Conservation (phyloP, 352 stramenopile species). For the Phytophthora brassicae region DNA sequence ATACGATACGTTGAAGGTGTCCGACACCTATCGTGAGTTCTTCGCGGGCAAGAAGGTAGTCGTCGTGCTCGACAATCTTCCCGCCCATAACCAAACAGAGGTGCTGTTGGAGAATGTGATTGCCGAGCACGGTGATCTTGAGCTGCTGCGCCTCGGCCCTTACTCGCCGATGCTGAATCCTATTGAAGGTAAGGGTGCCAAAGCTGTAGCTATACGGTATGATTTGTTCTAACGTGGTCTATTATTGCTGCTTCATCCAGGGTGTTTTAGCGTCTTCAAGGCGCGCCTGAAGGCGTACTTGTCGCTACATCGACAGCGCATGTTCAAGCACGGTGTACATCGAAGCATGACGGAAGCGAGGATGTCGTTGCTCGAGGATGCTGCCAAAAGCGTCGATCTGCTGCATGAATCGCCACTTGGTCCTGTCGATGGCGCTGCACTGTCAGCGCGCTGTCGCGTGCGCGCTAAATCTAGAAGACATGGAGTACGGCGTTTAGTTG, state of each 20-base stretch:
- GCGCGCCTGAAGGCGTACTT: background rate
- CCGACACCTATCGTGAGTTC: background rate
- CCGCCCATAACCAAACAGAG: constrained; percentile 4
- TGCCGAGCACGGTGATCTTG: constrained; percentile 2
- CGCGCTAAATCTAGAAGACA: constrained; percentile 3
- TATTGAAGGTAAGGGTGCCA: constrained; percentile 2
- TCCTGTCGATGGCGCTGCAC: constrained; percentile 1
- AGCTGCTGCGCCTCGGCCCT: constrained; percentile 2
- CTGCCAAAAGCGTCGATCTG: constrained; percentile 1
- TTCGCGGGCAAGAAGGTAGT: background rate
- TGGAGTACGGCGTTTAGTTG: constrained; percentile 1
- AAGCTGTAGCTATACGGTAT: background rate
- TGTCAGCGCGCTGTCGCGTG: background rate
- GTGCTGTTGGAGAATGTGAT: constrained; percentile 10
- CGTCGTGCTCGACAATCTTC: constrained; percentile 19
- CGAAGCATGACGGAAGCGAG: constrained; percentile 1
- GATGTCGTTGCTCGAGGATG: constrained; percentile 7
- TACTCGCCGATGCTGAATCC: constrained; percentile 21
- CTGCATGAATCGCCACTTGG: constrained; percentile 1
- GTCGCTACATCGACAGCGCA: no score
- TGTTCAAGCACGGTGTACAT: background rate
- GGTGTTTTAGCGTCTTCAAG: background rate
- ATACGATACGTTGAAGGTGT: background rate
- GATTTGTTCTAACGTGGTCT: background rate
- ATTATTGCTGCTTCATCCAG: background rate